Evolutionary conservation across 139 green algal species (phyloP), one percentile per base, ranked within the genome.

Genomic region (Tetraselmis striata): DNA sequence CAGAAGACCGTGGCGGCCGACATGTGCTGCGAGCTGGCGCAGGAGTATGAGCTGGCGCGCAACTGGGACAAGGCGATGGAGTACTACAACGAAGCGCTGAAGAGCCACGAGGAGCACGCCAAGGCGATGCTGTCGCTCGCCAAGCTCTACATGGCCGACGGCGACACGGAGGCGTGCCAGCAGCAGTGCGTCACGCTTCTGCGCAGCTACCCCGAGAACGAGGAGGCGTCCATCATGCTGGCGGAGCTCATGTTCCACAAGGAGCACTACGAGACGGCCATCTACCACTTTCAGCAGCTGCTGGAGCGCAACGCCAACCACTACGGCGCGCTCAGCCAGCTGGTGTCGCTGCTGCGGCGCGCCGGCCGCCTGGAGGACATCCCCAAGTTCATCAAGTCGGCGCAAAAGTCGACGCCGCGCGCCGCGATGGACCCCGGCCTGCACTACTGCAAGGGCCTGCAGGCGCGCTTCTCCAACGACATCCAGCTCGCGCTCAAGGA

Each of bases 201-300:
- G 78, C 86, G 92, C 74, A 31, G 83, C 2, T 86, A 96, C 75
- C 89, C 91, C 24, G 87, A 92, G 79, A 90, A 95, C 82, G 89
- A 93, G 78, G 90, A 94, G 83, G 93, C 90, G 0, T 83, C 81
- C 29, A 87, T 94, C 83, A 94, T 96, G 89, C 85, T 96, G 80
- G 92, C 91, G n/a, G 92, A 96, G 88, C 84, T 94, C 59, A 94
- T 95, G 89, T 90, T 92, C 79, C 87, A 93, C 77, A 88, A 93
- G 87, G 93, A 95, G 82, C 79, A 95, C 79, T 91, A 92, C 83
- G 90, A 92, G 29, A 87, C 84, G 28, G 93, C 93, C 23, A 88
- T 95, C 74, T 92, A 88, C 83, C 90, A 95, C 84, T 94, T 95
- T 82, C 85, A 94, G 88, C 89, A 94, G 87, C 85, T 96, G 31